phyloP scores from a whole-genome alignment of 495 filamentous ascomycete species.

The Hypomontagnella submonticulosa region DNA sequence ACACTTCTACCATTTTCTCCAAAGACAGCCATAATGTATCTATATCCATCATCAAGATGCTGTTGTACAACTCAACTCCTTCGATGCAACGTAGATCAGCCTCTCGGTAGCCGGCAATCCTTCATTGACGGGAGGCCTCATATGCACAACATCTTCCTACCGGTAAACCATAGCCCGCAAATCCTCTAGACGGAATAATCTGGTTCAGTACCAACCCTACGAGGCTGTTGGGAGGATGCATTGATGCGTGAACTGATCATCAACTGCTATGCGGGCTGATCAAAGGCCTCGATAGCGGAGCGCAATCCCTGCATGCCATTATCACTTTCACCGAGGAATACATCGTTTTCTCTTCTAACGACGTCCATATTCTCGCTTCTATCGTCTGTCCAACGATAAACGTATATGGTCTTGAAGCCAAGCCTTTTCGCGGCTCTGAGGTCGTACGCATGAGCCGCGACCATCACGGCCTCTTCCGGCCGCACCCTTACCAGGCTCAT shows the following conservation, averaged over 20 bases:
- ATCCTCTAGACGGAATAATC: conserved; percentile 17
- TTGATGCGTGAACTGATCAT: conserved; percentile 9
- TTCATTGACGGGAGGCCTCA: conserved; percentile 38
- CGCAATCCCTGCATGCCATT: conserved; percentile 49
- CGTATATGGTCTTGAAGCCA: conserved; percentile 64
- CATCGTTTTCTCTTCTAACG: conserved; percentile 58
- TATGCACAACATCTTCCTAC: conserved; percentile 32
- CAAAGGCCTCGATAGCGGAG: conserved; percentile 27
- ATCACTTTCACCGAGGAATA: conserved; percentile 57
- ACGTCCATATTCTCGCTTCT: conserved; percentile 60
- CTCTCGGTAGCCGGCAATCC: conserved; percentile 16
- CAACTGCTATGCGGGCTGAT: conserved; percentile 9
- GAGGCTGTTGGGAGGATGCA: conserved; percentile 32
- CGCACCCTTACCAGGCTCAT: conserved; percentile 55
- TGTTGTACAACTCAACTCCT: conserved; percentile 21
- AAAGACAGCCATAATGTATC: neutral
- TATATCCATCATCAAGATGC: conserved; percentile 16
- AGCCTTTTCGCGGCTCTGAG: conserved; percentile 56
- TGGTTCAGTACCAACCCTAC: conserved; percentile 20
- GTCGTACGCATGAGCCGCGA: conserved; percentile 67
- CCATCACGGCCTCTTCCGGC: conserved; percentile 62
- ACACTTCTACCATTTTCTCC: conserved; percentile 6
- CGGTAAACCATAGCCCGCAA: conserved; percentile 19
- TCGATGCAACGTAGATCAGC: conserved; percentile 22
- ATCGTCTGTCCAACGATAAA: conserved; percentile 66